A percentile compares a stretch with the other conserved stretches of the same genome.
Evolutionary conservation across 768 basidiomycete species (phyloP).

Genomic region (Leccinellum luteum): DNA sequence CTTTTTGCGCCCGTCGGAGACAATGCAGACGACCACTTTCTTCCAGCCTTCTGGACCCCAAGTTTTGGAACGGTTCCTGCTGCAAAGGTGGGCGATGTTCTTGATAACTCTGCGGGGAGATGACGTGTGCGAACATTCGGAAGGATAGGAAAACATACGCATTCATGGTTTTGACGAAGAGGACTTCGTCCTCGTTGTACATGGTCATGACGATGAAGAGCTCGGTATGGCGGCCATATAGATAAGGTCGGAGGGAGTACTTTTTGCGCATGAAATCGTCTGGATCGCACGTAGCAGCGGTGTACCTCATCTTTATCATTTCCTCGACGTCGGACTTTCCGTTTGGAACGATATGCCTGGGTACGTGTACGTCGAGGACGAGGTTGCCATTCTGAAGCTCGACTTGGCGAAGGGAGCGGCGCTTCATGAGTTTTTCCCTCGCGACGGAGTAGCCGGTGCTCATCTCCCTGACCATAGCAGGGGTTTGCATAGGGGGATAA

Average conservation of each 20-base stretch:
- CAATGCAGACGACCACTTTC: slow-evolving; percentile 85
- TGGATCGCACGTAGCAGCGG: slow-evolving; percentile 86
- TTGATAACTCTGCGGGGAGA: slow-evolving; percentile 65
- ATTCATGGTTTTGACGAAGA: slow-evolving; percentile 82
- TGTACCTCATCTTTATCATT: slow-evolving; percentile 83
- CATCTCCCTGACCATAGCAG: slow-evolving; percentile 45
- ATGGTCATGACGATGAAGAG: slow-evolving; percentile 96
- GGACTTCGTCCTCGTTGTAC: slow-evolving; percentile 88
- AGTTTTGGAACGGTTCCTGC: slow-evolving; percentile 64
- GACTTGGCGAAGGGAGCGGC: slow-evolving; percentile 74
- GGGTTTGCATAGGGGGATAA: slow-evolving; percentile 60
- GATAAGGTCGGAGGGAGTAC: slow-evolving; percentile 77
- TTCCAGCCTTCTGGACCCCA: slow-evolving; percentile 92
- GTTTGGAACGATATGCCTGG: slow-evolving; percentile 72
- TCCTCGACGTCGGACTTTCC: slow-evolving; percentile 63
- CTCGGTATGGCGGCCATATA: slow-evolving; percentile 80
- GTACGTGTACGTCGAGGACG: slow-evolving; percentile 80
- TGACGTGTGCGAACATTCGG: slow-evolving; percentile 3
- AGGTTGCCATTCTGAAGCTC: slow-evolving; percentile 81
- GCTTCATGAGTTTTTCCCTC: slow-evolving; percentile 79
- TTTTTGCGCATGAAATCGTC: slow-evolving; percentile 80
- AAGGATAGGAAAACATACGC: slow-evolving; percentile 46
- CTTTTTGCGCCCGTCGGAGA: slow-evolving; percentile 83
- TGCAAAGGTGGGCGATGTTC: slow-evolving; percentile 78
- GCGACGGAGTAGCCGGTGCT: slow-evolving; percentile 64